These are phyloP conservation scores for Cnidoscolus chayamansa DNA, from an alignment of 441 rosid species.

Conservation along the genomic window DNA sequence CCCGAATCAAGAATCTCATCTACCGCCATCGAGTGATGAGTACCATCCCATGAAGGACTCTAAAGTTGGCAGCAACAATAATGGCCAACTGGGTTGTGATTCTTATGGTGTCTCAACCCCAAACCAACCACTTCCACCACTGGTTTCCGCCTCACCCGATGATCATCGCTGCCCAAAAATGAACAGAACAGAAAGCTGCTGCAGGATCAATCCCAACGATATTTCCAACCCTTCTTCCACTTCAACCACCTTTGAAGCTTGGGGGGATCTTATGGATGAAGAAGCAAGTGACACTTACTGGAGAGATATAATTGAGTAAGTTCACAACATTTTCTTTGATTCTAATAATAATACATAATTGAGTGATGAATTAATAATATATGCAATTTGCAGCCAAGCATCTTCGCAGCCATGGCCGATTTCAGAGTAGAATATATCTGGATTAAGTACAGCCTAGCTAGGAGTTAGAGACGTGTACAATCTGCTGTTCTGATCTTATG, in stretches of 20 bases:
- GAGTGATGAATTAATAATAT: neutral
- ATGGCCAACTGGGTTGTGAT: constrained; percentile 20
- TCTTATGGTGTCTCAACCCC: constrained; percentile 16
- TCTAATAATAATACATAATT: neutral
- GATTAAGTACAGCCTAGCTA: neutral
- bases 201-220: constrained; percentile 27
- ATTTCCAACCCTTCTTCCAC: constrained; percentile 36
- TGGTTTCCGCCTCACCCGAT: constrained; percentile 44
- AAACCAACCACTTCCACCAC: constrained; percentile 38
- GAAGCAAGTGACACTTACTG: constrained; percentile 50
- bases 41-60: constrained; percentile 9
- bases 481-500: neutral
- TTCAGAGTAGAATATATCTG: constrained; percentile 11
- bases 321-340: neutral
- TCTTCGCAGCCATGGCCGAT: constrained; percentile 37
- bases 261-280: constrained; percentile 56
- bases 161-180: constrained; percentile 2
- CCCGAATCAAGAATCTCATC: constrained; percentile 23
- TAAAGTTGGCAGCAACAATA: neutral
- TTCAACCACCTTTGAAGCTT: constrained; percentile 43
- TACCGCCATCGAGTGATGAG: constrained; percentile 1
- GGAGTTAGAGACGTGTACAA: constrained; percentile 1
- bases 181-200: constrained; percentile 26
- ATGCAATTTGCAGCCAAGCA: constrained; percentile 34
- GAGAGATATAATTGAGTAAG: constrained; percentile 57